Percentiles rank a stretch among this genome's conserved stretches.
Conservation (phyloP, 768 basidiomycete species). For the Boletus reticulatus region DNA sequence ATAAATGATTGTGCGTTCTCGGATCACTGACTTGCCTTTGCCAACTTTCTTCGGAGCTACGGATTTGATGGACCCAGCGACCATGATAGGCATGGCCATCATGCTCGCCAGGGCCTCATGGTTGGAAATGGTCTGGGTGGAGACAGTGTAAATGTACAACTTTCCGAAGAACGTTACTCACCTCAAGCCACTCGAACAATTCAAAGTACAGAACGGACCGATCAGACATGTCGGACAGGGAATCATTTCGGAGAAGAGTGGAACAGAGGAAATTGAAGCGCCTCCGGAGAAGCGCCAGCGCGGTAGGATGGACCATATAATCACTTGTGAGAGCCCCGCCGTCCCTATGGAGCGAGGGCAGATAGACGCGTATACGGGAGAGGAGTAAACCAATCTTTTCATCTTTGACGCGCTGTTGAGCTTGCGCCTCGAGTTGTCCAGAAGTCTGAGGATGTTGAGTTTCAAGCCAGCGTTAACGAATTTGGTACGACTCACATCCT, state of each 20-base stretch:
- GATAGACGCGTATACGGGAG: conserved; percentile 69
- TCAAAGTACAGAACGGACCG: conserved; percentile 83
- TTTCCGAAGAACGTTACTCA: conserved; percentile 29
- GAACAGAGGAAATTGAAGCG: conserved; percentile 89
- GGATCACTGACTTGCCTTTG: conserved; percentile 48
- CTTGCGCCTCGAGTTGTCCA: conserved; percentile 76
- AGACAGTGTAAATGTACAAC: conserved; percentile 1
- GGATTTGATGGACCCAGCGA: conserved; percentile 64
- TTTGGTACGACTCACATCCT: conserved; percentile 64
- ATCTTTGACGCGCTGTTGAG: conserved; percentile 72
- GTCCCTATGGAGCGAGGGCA: conserved; percentile 75
- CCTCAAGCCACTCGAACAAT: conserved; percentile 90
- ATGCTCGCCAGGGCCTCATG: conserved; percentile 92
- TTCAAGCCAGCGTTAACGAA: background rate
- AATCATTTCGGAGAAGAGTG: conserved; percentile 86
- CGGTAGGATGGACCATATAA: conserved; percentile 89
- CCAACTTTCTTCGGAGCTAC: conserved; percentile 54
- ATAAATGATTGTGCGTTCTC: conserved; percentile 83
- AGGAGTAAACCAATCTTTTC: conserved; percentile 69
- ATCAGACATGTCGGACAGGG: conserved; percentile 92
- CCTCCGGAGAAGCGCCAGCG: conserved; percentile 86
- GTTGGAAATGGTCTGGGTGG: conserved; percentile 77
- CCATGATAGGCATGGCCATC: conserved; percentile 98
- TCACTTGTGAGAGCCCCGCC: conserved; percentile 83
- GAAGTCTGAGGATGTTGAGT: conserved; percentile 51